These are phyloP conservation scores for Mycena rebaudengoi DNA, from an alignment of 768 basidiomycete genomes.

Conservation along the genomic window DNA sequence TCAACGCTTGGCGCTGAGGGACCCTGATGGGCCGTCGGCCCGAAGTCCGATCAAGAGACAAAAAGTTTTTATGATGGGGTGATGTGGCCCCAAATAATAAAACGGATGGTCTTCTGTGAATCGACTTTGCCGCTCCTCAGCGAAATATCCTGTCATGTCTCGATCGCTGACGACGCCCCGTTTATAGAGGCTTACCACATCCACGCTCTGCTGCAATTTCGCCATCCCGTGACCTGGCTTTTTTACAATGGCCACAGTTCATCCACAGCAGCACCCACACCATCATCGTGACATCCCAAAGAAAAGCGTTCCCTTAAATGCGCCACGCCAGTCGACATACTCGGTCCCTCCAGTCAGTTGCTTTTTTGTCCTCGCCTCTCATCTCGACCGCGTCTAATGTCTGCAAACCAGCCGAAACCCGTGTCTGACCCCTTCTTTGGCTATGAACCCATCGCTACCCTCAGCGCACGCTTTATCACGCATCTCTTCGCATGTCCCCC, in stretches of 20 bases:
- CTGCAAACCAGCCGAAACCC: constrained; percentile 35
- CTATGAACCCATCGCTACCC: constrained; percentile 73
- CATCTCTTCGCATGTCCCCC: constrained; percentile 90
- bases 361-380: not conserved
- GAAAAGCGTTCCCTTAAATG: constrained; percentile 25
- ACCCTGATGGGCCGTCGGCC: too few species aligned
- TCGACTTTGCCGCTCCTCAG: not conserved
- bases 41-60: too few species aligned
- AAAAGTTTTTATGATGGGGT: too few species aligned
- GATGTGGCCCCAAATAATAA: constrained; percentile 1
- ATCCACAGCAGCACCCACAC: constrained; percentile 15
- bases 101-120: not conserved
- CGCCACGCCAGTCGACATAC: constrained; percentile 17
- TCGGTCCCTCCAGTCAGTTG: constrained; percentile 29
- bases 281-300: constrained; percentile 23
- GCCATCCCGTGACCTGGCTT: constrained; percentile 18
- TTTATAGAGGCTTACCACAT: constrained; percentile 18
- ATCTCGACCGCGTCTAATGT: constrained; percentile 1
- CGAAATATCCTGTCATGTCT: constrained; percentile 10
- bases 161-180: constrained; percentile 24
- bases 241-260: constrained; percentile 25
- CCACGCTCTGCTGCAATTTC: constrained; percentile 3
- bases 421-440: constrained; percentile 72
- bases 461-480: constrained; percentile 83
- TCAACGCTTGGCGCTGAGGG: too few species aligned